These are phyloP conservation scores for Helicocarpus griseus DNA, from an alignment of 2,329 filamentous ascomycete genomes.

Conservation along the genomic window DNA sequence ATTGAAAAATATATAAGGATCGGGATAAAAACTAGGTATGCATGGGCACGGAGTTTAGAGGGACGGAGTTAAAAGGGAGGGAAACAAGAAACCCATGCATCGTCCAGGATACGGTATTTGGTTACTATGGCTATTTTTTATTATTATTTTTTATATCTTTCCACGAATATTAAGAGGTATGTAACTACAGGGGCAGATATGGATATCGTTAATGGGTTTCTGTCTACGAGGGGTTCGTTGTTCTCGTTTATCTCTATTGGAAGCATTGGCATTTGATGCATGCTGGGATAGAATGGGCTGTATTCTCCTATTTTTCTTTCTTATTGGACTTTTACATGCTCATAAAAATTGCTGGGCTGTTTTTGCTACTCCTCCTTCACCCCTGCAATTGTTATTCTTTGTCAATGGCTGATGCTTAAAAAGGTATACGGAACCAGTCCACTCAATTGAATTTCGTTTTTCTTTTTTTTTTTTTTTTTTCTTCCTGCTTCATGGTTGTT, in stretches of 20 bases:
- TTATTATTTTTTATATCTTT: background rate
- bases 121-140: background rate
- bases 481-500: background rate
- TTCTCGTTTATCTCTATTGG: background rate
- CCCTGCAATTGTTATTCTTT: background rate
- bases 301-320: background rate
- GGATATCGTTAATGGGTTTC: background rate
- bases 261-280: background rate
- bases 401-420: background rate
- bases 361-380: no score
- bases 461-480: background rate
- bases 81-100: constrained; percentile 5
- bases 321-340: background rate
- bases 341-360: no score
- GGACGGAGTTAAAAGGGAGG: constrained; percentile 15
- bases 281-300: background rate
- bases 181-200: background rate
- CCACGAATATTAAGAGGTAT: background rate
- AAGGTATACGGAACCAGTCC: background rate
- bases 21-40: background rate
- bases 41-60: constrained; percentile 8
- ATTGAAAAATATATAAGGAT: constrained; percentile 10
- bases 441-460: background rate
- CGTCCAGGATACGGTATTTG: constrained; percentile 1
- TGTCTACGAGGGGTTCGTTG: constrained; percentile 6